Evolutionary conservation across 2,329 filamentous ascomycete genomes (phyloP).

Genomic region (Fusarium abutilonis): DNA sequence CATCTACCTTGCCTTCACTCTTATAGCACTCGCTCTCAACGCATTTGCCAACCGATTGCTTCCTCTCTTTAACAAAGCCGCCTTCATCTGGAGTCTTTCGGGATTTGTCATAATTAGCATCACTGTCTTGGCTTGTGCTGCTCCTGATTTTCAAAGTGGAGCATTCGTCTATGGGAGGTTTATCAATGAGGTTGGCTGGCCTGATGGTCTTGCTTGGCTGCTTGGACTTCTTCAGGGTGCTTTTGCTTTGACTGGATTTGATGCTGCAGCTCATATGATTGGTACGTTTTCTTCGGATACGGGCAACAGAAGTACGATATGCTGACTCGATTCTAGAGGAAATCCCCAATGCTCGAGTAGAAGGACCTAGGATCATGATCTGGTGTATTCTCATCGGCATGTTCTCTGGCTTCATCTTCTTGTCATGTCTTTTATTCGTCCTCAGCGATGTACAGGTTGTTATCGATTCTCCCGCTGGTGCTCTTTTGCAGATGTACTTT

Average conservation of each 20-base stretch:
- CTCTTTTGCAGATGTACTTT: slow-evolving; percentile 71
- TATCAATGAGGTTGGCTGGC: slow-evolving; percentile 75
- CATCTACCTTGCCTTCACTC: slow-evolving; percentile 73
- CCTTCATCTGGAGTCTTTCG: slow-evolving; percentile 75
- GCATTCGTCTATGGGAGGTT: slow-evolving; percentile 74
- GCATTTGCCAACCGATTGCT: slow-evolving; percentile 67
- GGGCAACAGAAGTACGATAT: no score
- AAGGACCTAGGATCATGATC: slow-evolving; percentile 74
- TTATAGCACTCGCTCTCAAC: slow-evolving; percentile 71
- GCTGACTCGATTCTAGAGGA: slow-evolving; percentile 53
- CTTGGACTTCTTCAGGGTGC: slow-evolving; percentile 64
- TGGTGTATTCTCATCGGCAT: slow-evolving; percentile 71
- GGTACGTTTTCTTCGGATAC: slow-evolving; percentile 1
- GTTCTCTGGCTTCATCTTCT: slow-evolving; percentile 68
- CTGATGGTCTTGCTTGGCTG: slow-evolving; percentile 70
- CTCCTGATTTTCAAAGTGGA: slow-evolving; percentile 71
- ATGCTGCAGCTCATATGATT: slow-evolving; percentile 58
- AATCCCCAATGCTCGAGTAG: slow-evolving; percentile 65
- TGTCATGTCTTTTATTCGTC: slow-evolving; percentile 72
- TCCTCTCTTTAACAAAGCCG: slow-evolving; percentile 72
- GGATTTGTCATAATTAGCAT: slow-evolving; percentile 77
- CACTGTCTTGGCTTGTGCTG: slow-evolving; percentile 71
- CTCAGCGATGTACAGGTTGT: slow-evolving; percentile 66
- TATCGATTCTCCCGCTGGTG: slow-evolving; percentile 65
- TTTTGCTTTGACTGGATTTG: slow-evolving; percentile 60